Base-by-base conservation (phyloP, 345 rosid genomes). In the Isatis tinctoria region DNA sequence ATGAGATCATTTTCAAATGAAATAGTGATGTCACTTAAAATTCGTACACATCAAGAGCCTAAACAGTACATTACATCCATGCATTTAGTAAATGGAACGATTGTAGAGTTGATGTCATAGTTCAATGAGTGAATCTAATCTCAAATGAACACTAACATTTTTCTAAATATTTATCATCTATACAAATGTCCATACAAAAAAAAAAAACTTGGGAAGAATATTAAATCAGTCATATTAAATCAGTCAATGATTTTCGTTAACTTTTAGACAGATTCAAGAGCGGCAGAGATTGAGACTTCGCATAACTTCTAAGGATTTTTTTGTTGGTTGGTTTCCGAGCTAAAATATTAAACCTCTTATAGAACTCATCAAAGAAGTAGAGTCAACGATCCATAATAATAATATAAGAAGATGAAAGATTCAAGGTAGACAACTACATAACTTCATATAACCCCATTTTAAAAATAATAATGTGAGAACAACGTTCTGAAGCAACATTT, bases 351-450 rank as follows among this genome's bases (percentile, higher is more conserved):
- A 51, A 22, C 13, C n/a, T 24, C 18, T 20, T 43, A 14, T n/a
- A 13, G 49, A 66, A 74, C 47, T 2, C 59, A 35, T 33, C 47
- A 47, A 17, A 57, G 37, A 24, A 54, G 47, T 10, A 14, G 32
- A 47, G 72, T 74, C 78, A 74, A 74, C 60, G 45, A 26, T 49
- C 36, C 67, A 48, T 47, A 28, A 27, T 47, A 28, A 37, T 47
- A 20, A 9, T 60, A 66, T 37, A 66, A 58, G 61, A 67, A 74
- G 43, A 74, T 66, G 60, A 48, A 65, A 58, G 51, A 74, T 67
- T 58, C 39, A 36, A 65, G 16, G 67, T 57, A n/a, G 70, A 53
- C 45, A 51, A 39, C 17, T 14, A 52, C 12, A 66, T 28, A 58
- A 37, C 17, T 74, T 37, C 27, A 39, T 74, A 63, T 74, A 63